Evolutionary conservation across 352 stramenopile species (phyloP).

Genomic region (Pythium diclinum): DNA sequence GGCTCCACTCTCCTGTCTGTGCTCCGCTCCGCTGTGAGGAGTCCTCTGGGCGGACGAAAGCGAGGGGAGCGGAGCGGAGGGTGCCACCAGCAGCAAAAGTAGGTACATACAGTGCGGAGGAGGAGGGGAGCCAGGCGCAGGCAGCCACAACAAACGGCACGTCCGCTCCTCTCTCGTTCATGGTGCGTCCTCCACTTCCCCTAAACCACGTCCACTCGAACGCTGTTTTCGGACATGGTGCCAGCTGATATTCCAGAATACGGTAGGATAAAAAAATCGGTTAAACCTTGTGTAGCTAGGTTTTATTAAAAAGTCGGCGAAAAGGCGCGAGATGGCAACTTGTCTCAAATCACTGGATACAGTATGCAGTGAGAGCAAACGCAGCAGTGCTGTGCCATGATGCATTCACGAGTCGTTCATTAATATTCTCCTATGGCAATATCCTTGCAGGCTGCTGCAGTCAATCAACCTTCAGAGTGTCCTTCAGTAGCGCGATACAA

Average conservation of each 20-base stretch:
- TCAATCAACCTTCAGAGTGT: too few species aligned
- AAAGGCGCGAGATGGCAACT: neutral
- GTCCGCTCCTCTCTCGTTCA: conserved; percentile 7
- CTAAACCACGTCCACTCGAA: conserved; percentile 3
- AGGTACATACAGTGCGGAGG: neutral
- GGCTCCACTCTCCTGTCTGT: neutral
- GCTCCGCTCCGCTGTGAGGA: neutral
- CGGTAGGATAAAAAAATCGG: neutral
- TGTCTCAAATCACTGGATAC: too few species aligned
- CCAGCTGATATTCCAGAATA: conserved; percentile 23
- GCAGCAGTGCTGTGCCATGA: neutral
- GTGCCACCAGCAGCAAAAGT: neutral
- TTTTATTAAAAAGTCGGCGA: neutral
- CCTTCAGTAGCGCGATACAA: too few species aligned
- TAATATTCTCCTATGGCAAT: too few species aligned
- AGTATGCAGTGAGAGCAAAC: neutral
- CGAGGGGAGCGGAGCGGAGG: conserved; percentile 5
- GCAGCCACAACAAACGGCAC: conserved; percentile 1
- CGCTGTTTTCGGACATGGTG: neutral
- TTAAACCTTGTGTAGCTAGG: neutral
- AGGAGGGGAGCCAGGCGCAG: neutral
- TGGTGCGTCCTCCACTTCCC: neutral
- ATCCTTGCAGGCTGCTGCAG: too few species aligned
- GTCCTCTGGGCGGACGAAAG: neutral
- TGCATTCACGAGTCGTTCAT: too few species aligned